Evolutionary conservation across 2,329 filamentous ascomycete species (phyloP), one percentile per base, ranked within the genome.

Genomic region (Fusarium multiceps): DNA sequence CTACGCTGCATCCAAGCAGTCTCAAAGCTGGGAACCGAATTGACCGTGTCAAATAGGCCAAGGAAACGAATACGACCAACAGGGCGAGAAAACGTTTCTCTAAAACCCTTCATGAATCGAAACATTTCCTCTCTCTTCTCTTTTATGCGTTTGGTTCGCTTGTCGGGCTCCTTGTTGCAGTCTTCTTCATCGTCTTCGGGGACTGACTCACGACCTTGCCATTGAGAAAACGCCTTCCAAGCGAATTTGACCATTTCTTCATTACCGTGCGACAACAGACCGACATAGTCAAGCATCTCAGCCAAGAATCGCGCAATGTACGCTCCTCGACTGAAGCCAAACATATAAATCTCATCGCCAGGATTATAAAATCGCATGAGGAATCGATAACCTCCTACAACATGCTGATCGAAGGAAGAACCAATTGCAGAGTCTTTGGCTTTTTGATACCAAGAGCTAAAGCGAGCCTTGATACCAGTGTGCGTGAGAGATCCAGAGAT

Each of bases 161-260:
- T 63, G 30, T 55, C 55, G 0, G 25, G 37, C 23, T 45, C 28
- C 5, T 63, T 63, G 6, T 20, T 40, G 0, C 61, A 40, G 1
- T 58, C 30, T 4, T 58, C 30, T 4, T 82, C 79, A 10, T 80
- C 76, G 32, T 80, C 74, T 16, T 76, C 75, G 0, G 83, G 80
- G 12, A 78, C 79, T 83, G 83, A 81, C 83, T 81, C 27, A 10
- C 90, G 86, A 45, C 85, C 85, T 74, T 93, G 90, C 90, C 90
- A 93, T 75, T 90, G 88, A 10, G 90, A 87, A 74, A 93, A 94
- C 0, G 91, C 90, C 77, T 92, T 94, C 92, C 93, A 96, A 1
- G 92, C 93, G 76, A 97, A 97, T 6, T 87, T 85, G 54, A 93
- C 89, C 89, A 96, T 91, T 72, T 96, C 93, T 75, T 97, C 92